Evolutionary conservation across 2,329 filamentous ascomycete species (phyloP).

Genomic region (Beauveria brongniartii): DNA sequence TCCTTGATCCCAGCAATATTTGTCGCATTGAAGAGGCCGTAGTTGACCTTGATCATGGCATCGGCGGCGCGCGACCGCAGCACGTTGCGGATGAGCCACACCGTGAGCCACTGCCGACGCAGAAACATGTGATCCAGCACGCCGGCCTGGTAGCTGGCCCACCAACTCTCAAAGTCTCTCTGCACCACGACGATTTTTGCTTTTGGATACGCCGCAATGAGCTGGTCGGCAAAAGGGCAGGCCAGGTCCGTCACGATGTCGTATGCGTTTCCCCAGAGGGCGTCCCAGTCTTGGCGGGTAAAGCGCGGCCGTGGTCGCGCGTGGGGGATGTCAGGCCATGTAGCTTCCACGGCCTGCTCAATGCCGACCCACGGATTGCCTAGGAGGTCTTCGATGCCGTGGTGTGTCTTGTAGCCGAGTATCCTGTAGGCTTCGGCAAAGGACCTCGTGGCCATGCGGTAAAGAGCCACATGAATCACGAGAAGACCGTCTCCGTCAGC

Average conservation of each 20-base stretch:
- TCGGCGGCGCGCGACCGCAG: slow-evolving; percentile 13
- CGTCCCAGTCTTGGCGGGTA: slow-evolving; percentile 17
- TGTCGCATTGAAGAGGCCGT: not conserved
- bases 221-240: slow-evolving; percentile 16
- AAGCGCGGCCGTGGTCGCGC: slow-evolving; percentile 12
- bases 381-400: slow-evolving; percentile 9
- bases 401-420: slow-evolving; percentile 14
- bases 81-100: not conserved
- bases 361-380: not conserved
- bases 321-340: slow-evolving; percentile 9
- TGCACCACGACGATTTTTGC: slow-evolving; percentile 22
- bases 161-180: slow-evolving; percentile 19
- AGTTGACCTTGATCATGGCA: not conserved
- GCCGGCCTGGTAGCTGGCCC: slow-evolving; percentile 17
- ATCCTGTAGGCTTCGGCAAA: slow-evolving; percentile 11
- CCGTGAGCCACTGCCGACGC: slow-evolving; percentile 10
- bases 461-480: slow-evolving; percentile 10
- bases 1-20: not conserved
- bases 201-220: slow-evolving; percentile 22
- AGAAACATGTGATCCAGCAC: slow-evolving; percentile 15
- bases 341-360: slow-evolving; percentile 1
- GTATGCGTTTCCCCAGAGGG: slow-evolving; percentile 16
- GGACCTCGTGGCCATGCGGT: slow-evolving; percentile 11
- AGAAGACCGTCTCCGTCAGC: not conserved
- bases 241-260: slow-evolving; percentile 21